Conservation (phyloP, 1,139 yeast species). For the Saccharomyces hybrid region DNA sequence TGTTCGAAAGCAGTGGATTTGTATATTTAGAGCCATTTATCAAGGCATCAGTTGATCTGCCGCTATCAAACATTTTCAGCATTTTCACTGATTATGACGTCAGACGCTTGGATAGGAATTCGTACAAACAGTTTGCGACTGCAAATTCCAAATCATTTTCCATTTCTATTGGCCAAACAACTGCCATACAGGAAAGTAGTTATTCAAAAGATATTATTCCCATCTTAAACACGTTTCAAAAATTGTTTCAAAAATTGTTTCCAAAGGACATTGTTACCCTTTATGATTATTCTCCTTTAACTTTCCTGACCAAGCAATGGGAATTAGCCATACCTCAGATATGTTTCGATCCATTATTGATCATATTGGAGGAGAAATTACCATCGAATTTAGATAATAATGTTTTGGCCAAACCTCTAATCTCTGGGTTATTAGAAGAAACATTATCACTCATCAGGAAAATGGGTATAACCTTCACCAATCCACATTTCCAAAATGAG, state of each 20-base stretch:
- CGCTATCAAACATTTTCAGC: constrained; percentile 42
- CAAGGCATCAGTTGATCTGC: constrained; percentile 27
- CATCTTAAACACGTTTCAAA: constrained; percentile 16
- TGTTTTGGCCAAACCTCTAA: constrained; percentile 74
- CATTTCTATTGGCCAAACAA: constrained; percentile 1
- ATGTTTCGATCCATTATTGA: constrained; percentile 66
- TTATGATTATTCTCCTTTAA: constrained; percentile 39
- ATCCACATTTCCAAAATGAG: constrained; percentile 37
- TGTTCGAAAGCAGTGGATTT: constrained; percentile 63
- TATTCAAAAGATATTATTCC: background rate
- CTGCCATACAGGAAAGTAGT: background rate
- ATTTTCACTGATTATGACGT: constrained; percentile 60
- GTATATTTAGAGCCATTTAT: constrained; percentile 65
- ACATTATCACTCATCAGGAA: constrained; percentile 62
- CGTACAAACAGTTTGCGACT: constrained; percentile 28
- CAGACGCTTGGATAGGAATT: constrained; percentile 34
- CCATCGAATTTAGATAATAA: constrained; percentile 53
- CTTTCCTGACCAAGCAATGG: constrained; percentile 75
- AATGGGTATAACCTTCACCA: constrained; percentile 51
- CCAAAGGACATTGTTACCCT: constrained; percentile 33
- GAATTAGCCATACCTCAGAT: constrained; percentile 70
- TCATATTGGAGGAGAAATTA: constrained; percentile 61
- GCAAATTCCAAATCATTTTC: background rate
- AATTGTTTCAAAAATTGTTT: constrained; percentile 24
- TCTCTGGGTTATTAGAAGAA: constrained; percentile 71